Evolutionary conservation across 2,329 filamentous ascomycete species (phyloP), one percentile per base, ranked within the genome.

Genomic region (Magnaporthales sp.): DNA sequence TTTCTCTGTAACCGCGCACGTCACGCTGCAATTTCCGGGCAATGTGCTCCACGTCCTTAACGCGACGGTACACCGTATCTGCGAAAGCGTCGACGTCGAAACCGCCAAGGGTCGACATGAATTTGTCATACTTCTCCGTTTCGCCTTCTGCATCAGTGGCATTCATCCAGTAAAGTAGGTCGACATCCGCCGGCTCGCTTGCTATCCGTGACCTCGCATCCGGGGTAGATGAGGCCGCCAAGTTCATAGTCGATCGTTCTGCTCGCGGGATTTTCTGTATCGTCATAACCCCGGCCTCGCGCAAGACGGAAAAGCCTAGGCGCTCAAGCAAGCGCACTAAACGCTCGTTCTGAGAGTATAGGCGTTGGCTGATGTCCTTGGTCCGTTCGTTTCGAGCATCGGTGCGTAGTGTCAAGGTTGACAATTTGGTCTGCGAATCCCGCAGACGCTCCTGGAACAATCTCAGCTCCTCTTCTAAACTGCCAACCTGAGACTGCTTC

Each of bases 21-120:
- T 99, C 95, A 68, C 92, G 92, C 73, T 95, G 93, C 82, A 93
- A 93, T 78, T 97, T 98, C 67, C 93, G 91, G 22, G 93, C 93
- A 68, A 95, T 90, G 71, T 95, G 89, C 76, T 99, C 95, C 68
- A 96, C 90, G 73, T 99, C 95, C 72, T 94, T 96, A 73, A 97
- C 87, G 15, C 95, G 90, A 73, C 94, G 95, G 69, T 92, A 90
- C 29, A 99, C 84, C 0, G 91, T 89, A 67, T 98, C 94, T 62
- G 88, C 87, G 73, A 97, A 96, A 3, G 86, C 83, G 68, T 97
- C 92, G 63, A 94, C 83, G 73, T 96, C 91, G 73, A 99, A 95
- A 30, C 86, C 85, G 22, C 91, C 87, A 22, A 97, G 80, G 3
- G 87, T 87, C 46, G 86, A 82, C 70, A 97, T 81, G 73, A 92